These are phyloP conservation scores for Phragmites australis DNA, from an alignment of 176 grass and related monocot species.

Conservation along the genomic window DNA sequence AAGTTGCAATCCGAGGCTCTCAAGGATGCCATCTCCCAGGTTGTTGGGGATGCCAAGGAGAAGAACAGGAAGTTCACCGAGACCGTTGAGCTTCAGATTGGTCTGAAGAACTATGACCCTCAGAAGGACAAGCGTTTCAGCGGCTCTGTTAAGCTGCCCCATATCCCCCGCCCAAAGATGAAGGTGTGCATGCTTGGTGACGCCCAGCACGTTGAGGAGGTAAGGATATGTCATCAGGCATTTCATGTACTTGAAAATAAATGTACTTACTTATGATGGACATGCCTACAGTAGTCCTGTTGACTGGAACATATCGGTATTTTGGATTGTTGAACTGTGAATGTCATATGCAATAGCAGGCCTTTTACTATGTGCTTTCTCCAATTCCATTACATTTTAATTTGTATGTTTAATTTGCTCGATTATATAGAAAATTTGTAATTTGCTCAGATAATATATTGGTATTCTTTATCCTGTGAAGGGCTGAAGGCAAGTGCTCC, in stretches of 20 bases:
- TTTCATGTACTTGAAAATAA: neutral
- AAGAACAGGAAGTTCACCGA: constrained; percentile 78
- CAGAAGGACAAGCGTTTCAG: constrained; percentile 90
- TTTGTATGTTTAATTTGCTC: neutral
- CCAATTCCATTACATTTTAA: neutral
- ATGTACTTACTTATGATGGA: neutral
- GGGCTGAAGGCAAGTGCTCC: neutral
- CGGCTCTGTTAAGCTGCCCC: constrained; percentile 73
- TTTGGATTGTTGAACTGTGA: neutral
- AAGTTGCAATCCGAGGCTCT: constrained; percentile 59
- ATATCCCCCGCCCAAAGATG: constrained; percentile 80
- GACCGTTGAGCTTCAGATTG: constrained; percentile 80
- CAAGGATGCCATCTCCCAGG: constrained; percentile 55
- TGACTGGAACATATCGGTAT: neutral
- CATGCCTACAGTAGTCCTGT: neutral
- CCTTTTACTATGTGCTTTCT: neutral
- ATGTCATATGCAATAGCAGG: too few relatives aligned
- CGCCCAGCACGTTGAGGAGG: constrained; percentile 75
- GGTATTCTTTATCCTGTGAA: neutral
- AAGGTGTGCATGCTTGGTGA: constrained; percentile 92
- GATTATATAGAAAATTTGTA: neutral
- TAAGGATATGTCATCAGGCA: neutral
- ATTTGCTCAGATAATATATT: neutral
- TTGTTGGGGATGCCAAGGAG: constrained; percentile 53
- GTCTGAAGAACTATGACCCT: constrained; percentile 82